phyloP scores from a whole-genome alignment of 23 red algal species.

The Agarophyton chilense region DNA sequence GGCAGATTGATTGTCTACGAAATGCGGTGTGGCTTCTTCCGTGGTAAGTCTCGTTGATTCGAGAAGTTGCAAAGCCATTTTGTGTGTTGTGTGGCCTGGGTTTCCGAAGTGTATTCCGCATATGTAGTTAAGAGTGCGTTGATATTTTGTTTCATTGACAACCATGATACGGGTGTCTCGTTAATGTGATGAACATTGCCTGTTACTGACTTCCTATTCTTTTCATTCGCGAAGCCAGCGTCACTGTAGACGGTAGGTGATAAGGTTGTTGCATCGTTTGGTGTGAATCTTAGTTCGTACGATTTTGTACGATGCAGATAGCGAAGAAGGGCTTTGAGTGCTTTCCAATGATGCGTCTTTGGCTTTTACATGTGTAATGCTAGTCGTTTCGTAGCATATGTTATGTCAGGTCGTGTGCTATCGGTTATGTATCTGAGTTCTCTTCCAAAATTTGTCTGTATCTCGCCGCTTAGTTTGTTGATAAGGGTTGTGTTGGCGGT shows the following conservation, averaged over 20 bases:
- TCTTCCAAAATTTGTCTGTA: background rate
- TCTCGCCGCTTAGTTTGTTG: background rate
- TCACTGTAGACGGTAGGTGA: no score
- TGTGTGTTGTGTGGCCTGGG: background rate
- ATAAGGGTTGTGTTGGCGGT: background rate
- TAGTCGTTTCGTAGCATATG: background rate
- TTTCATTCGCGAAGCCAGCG: no score
- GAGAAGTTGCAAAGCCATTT: slow-evolving; percentile 1
- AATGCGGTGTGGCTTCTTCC: no score
- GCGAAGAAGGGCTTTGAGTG: background rate
- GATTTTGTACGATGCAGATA: no score
- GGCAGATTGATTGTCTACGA: no score
- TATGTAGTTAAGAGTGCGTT: background rate
- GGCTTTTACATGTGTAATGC: background rate
- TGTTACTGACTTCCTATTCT: no score
- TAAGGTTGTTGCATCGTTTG: no score
- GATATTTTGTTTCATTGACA: background rate
- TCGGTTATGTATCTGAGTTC: background rate
- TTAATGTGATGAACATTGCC: background rate
- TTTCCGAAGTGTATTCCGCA: slow-evolving; percentile 6
- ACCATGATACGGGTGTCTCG: background rate
- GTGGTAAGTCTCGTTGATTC: no score
- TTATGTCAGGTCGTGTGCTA: slow-evolving; percentile 17
- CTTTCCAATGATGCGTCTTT: background rate
- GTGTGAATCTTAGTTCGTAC: no score